A percentile compares a stretch with the other conserved stretches of the same genome.
These are phyloP conservation scores for Withania somnifera DNA, from an alignment of 305 asterid genomes.

Conservation along the genomic window DNA sequence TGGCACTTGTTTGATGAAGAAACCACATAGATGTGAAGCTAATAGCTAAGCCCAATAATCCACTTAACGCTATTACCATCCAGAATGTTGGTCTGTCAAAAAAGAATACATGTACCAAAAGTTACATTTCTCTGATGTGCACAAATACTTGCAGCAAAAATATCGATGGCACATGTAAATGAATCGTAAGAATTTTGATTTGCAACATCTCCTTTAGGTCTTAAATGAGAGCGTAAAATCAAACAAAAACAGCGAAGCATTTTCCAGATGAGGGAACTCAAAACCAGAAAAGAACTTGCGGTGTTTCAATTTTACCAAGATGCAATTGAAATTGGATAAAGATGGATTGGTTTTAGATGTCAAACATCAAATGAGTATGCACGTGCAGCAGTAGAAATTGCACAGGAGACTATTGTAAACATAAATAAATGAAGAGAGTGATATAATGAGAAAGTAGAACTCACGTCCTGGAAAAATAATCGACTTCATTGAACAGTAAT, in stretches of 20 bases:
- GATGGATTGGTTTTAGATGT: background rate
- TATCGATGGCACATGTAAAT: no score
- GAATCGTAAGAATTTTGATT: no score
- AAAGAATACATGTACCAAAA: background rate
- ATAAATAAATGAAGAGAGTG: background rate
- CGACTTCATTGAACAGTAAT: conserved; percentile 59
- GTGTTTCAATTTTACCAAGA: background rate
- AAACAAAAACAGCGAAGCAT: background rate
- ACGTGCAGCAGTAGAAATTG: background rate
- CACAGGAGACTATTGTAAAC: background rate
- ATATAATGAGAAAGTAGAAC: conserved; percentile 9
- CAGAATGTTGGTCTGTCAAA: conserved; percentile 63
- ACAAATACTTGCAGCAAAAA: no score
- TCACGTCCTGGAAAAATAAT: conserved; percentile 71
- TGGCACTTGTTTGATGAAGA: conserved; percentile 93
- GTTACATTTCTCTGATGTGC: no score
- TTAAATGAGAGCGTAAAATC: background rate
- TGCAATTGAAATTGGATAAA: no score
- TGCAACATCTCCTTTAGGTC: background rate
- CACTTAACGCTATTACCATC: conserved; percentile 69
- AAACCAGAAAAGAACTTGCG: background rate
- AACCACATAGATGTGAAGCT: conserved; percentile 98
- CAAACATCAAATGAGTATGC: background rate
- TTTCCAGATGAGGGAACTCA: background rate
- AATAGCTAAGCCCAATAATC: conserved; percentile 77